Conservation (phyloP, 2,329 filamentous ascomycete genomes). For the Zelopaecilomyces penicillatus region DNA sequence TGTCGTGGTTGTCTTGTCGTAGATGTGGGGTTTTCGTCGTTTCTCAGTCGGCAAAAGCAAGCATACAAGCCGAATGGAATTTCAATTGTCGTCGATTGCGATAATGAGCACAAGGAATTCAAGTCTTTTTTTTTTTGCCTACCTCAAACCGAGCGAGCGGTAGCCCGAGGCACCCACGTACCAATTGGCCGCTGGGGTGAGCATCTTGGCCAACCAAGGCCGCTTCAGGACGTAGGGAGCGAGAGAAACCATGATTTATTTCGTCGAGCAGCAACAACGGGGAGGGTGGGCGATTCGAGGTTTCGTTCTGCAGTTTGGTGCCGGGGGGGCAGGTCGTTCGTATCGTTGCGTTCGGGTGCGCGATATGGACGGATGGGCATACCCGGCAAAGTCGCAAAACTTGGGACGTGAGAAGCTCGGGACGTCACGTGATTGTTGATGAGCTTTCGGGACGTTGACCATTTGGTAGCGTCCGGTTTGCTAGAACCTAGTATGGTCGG, state of each 20-base stretch:
- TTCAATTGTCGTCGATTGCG: too few species aligned
- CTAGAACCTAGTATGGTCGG: too few species aligned
- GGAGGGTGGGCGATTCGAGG: background rate
- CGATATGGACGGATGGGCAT: constrained; percentile 24
- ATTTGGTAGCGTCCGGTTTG: too few species aligned
- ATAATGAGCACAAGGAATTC: too few species aligned
- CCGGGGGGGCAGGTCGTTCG: background rate
- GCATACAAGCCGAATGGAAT: too few species aligned
- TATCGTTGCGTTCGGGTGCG: constrained; percentile 18
- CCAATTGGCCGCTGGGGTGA: constrained; percentile 80
- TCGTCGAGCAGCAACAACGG: background rate
- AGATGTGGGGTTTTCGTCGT: too few species aligned
- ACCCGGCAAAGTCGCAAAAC: constrained; percentile 18
- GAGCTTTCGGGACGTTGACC: too few species aligned
- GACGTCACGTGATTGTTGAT: constrained; percentile 22
- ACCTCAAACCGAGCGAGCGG: constrained; percentile 87
- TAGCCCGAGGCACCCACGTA: constrained; percentile 86
- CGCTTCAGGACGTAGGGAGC: constrained; percentile 71
- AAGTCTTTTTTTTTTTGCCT: constrained; percentile 25
- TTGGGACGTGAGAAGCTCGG: constrained; percentile 19
- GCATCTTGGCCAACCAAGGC: constrained; percentile 70
- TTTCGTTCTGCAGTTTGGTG: background rate
- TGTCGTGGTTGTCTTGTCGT: too few species aligned
- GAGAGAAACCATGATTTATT: constrained; percentile 31
- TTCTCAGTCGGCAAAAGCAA: too few species aligned